Evolutionary conservation across 345 rosid species (phyloP).

Genomic region (Citropsis articulata): DNA sequence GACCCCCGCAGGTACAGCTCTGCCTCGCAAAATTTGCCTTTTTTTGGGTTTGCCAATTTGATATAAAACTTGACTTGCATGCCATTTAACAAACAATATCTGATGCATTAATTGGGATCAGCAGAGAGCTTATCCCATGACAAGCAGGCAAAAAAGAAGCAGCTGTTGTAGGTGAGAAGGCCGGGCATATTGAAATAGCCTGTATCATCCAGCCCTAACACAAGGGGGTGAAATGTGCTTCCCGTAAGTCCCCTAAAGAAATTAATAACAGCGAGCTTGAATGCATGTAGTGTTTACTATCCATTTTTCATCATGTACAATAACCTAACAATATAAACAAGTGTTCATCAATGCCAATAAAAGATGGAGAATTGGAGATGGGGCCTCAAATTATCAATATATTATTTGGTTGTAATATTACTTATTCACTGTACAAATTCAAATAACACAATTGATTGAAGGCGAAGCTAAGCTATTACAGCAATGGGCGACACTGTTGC

Average conservation of each 20-base stretch:
- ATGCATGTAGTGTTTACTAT: background rate
- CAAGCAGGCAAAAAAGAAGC: constrained; percentile 44
- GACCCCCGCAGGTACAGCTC: constrained; percentile 70
- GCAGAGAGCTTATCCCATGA: constrained; percentile 61
- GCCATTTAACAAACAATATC: background rate
- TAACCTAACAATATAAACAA: too few species aligned
- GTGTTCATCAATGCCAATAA: background rate
- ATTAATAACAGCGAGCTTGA: background rate
- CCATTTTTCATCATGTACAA: background rate
- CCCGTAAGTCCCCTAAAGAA: too few species aligned
- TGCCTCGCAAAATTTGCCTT: background rate
- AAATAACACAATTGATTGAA: background rate
- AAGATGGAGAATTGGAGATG: background rate
- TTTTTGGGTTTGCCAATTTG: background rate
- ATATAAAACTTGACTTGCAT: too few species aligned
- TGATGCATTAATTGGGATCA: constrained; percentile 18
- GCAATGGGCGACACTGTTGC: background rate
- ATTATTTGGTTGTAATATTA: background rate
- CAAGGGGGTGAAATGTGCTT: too few species aligned
- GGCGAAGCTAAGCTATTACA: background rate
- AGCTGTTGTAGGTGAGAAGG: constrained; percentile 42
- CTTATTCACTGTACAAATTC: background rate
- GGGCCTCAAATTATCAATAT: background rate
- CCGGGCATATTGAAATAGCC: constrained; percentile 40
- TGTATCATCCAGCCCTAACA: too few species aligned